phyloP scores from a whole-genome alignment of 306 rosid genomes.

The Casuarina glauca region DNA sequence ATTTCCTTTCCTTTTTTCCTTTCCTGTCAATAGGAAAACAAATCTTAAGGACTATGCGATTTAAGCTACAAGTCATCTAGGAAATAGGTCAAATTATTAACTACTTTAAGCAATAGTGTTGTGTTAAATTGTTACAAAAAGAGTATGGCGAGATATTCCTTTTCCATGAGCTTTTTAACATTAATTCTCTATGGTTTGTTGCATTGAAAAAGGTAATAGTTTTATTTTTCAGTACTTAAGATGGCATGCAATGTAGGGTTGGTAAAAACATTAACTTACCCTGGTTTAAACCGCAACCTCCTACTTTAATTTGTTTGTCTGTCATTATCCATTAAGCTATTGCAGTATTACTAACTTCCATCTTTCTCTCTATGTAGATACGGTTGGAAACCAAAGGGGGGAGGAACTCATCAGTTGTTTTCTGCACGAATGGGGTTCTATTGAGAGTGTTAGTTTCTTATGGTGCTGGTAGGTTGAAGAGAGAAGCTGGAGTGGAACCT shows the following conservation, averaged over 20 bases:
- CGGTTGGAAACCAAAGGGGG: slow-evolving; percentile 92
- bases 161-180: neutral
- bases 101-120: neutral
- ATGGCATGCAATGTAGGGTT: too few relatives aligned
- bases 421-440: slow-evolving; percentile 89
- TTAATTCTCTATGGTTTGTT: neutral
- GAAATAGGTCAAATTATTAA: too few relatives aligned
- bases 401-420: slow-evolving; percentile 69
- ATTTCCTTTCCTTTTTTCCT: too few relatives aligned
- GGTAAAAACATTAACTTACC: neutral
- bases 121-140: neutral
- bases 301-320: neutral
- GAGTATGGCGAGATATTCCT: neutral
- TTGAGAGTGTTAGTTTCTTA: slow-evolving; percentile 72
- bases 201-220: neutral
- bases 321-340: slow-evolving; percentile 7
- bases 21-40: neutral
- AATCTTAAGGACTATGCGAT: neutral
- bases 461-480: slow-evolving; percentile 37
- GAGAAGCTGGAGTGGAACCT: slow-evolving; percentile 20
- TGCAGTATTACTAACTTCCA: slow-evolving; percentile 8
- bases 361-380: slow-evolving; percentile 52
- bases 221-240: neutral
- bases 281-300: neutral
- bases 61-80: too few relatives aligned